Percentiles rank a stretch among this genome's conserved stretches.
Conservation (phyloP, 106 monocot genomes). For the Hemerocallis citrina region DNA sequence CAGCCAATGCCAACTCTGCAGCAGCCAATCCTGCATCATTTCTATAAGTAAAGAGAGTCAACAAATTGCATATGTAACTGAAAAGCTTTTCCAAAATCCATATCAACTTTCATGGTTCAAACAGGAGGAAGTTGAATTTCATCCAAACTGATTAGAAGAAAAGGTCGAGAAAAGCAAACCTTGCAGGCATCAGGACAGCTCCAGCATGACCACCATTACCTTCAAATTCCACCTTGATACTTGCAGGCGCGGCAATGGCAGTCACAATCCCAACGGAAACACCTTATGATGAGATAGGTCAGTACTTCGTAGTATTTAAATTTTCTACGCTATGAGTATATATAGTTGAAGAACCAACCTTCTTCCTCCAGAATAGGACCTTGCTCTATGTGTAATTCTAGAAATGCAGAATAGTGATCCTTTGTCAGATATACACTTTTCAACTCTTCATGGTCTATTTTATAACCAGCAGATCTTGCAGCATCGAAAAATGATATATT, state of each 20-base stretch:
- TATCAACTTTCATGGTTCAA: too few relatives aligned
- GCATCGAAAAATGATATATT: conserved; percentile 84
- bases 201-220: conserved; percentile 98
- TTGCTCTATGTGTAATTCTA: conserved; percentile 98
- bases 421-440: conserved; percentile 62
- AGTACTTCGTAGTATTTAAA: background rate
- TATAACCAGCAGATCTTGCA: conserved; percentile 76
- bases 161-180: too few relatives aligned
- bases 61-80: background rate
- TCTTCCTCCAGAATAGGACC: conserved; percentile 92
- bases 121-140: too few relatives aligned
- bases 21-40: conserved; percentile 99
- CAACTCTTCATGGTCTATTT: conserved; percentile 37
- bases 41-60: conserved; percentile 20
- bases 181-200: conserved; percentile 91
- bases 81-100: background rate
- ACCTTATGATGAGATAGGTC: conserved; percentile 23
- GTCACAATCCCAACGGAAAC: conserved; percentile 87
- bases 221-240: conserved; percentile 86
- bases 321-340: background rate
- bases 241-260: conserved; percentile 99
- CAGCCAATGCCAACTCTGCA: conserved; percentile 84
- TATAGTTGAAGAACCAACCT: conserved; percentile 40
- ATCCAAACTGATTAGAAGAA: too few relatives aligned
- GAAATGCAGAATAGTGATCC: conserved; percentile 73